Evolutionary conservation across 2,329 filamentous ascomycete genomes (phyloP).

Genomic region (Ophiostoma fasciatum): DNA sequence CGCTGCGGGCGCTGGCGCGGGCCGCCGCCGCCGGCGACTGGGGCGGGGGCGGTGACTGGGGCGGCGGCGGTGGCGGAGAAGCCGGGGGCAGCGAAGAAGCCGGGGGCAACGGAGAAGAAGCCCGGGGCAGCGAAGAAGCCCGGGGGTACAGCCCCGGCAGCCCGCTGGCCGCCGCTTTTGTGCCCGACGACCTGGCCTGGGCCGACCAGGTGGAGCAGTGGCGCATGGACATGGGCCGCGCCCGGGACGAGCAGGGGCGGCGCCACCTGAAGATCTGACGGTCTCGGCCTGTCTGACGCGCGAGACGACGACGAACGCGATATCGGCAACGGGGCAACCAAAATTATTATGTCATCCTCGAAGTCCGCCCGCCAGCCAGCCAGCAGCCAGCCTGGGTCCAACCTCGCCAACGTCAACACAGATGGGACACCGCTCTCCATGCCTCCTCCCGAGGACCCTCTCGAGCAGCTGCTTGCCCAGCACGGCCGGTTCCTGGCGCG

Average conservation of each 20-base stretch:
- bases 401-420: too few species aligned
- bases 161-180: background rate
- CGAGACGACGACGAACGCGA: too few species aligned
- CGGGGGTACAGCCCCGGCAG: background rate
- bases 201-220: slow-evolving; percentile 3
- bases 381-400: too few species aligned
- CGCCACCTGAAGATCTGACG: slow-evolving; percentile 6
- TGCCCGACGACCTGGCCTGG: slow-evolving; percentile 7
- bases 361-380: too few species aligned
- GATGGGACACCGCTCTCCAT: too few species aligned
- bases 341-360: too few species aligned
- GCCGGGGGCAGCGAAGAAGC: background rate
- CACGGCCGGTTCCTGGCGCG: slow-evolving; percentile 3
- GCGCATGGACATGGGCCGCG: slow-evolving; percentile 1
- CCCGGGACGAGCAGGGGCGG: slow-evolving; percentile 1
- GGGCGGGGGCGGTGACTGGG: too few species aligned
- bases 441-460: background rate
- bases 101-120: background rate
- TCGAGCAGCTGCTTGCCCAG: background rate
- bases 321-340: too few species aligned
- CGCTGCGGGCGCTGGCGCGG: background rate
- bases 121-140: background rate
- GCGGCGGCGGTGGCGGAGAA: background rate
- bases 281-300: too few species aligned
- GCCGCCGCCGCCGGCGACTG: background rate